Base-by-base conservation (phyloP, 2,329 filamentous ascomycete species). In the Venturia oleaginea region DNA sequence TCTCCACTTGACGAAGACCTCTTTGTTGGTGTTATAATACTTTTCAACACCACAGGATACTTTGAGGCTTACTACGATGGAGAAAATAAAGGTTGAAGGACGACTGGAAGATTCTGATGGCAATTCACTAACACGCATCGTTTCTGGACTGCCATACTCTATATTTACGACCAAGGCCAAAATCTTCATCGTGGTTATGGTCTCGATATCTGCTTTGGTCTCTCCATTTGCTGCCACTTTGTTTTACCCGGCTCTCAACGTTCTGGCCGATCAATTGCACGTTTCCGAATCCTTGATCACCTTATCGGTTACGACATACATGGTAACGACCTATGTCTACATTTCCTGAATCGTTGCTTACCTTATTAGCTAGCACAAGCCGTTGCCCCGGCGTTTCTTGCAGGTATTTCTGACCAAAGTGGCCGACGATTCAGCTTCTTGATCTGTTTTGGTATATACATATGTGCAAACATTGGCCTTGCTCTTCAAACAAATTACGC, bases 381-480 rank as follows among this genome's bases (percentile, higher is more conserved):
- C 5, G 46, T 68, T 17, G 67, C 67, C 5, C 67, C 67, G 19
- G 67, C 67, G 13, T 54, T 68, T 51, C 43, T 68, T 27, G 67
- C 65, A 15, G 66, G 66, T 32, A 42, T 68, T 17, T 65, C 65
- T 11, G 67, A 68, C 46, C 64, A 59, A 40, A 64, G 64, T 59
- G 67, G 67, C 17, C 54, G 67, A 37, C 24, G 67, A 34, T 66
- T 67, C 17, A 64, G 67, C 27, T 68, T 67, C 61, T 40, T 68
- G 13, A 66, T 68, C 24, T 66, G 67, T 42, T 68, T 68, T 62
- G 46, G 65, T 27, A 68, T 68, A 15, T 68, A 67, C 42, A 67
- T 68, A 27, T 66, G 51, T 27, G 67, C 67, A 3, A 67, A 66
- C 51, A 67, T 68, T 27, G 67, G 67, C 15, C 61, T 68, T 15